Evolutionary conservation across 2,329 filamentous ascomycete genomes (phyloP).

Genomic region (Aspergillus terreus): DNA sequence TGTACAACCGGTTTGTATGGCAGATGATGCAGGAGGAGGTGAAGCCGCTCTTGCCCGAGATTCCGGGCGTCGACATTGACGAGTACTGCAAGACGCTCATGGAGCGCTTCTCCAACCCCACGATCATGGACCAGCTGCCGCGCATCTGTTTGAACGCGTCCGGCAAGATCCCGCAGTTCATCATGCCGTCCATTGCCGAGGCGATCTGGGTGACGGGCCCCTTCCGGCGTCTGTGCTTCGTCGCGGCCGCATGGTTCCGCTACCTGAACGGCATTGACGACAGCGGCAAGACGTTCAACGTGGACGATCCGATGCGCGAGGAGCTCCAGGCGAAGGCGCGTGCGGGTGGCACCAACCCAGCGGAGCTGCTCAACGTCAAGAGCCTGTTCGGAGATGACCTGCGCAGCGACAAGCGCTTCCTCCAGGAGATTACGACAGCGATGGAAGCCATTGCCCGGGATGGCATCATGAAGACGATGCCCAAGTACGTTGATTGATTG

Average conservation of each 20-base stretch:
- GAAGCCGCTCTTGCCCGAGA: constrained; percentile 50
- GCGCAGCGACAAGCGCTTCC: constrained; percentile 47
- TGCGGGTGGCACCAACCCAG: constrained; percentile 42
- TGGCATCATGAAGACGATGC: constrained; percentile 48
- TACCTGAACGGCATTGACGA: constrained; percentile 52
- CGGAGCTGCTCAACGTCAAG: constrained; percentile 44
- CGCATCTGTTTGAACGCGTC: constrained; percentile 51
- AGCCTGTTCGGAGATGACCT: constrained; percentile 52
- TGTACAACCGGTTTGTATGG: constrained; percentile 48
- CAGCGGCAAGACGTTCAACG: constrained; percentile 36
- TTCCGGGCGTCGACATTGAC: constrained; percentile 50
- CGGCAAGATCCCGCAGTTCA: constrained; percentile 51
- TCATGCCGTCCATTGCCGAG: constrained; percentile 38
- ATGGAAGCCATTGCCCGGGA: constrained; percentile 47
- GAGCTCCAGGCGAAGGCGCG: constrained; percentile 46
- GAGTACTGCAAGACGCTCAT: constrained; percentile 52
- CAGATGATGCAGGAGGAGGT: constrained; percentile 56
- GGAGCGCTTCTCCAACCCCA: constrained; percentile 55
- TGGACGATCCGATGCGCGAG: constrained; percentile 50
- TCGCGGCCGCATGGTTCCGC: constrained; percentile 49
- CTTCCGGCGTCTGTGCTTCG: constrained; percentile 48
- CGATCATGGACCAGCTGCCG: constrained; percentile 54
- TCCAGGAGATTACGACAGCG: constrained; percentile 45
- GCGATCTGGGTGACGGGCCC: constrained; percentile 45
- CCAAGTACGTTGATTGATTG: constrained; percentile 46